Conservation (phyloP, 805 yeast genomes). For the Limtongia smithiae region DNA sequence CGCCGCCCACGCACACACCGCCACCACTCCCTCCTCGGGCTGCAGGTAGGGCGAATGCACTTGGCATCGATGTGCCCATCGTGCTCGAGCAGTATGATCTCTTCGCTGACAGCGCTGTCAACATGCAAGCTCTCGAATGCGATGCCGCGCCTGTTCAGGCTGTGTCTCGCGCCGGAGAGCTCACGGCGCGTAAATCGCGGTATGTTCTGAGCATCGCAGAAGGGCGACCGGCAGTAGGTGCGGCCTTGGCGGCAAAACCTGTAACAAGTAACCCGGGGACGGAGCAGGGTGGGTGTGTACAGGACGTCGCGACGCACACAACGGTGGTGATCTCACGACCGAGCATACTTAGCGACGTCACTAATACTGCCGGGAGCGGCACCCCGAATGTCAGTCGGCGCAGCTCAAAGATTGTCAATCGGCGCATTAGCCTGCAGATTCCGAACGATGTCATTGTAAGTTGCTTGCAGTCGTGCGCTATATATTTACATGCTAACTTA, state of each 20-base stretch:
- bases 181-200: not conserved
- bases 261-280: too few relatives aligned
- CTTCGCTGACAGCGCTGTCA: not conserved
- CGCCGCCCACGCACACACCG: too few relatives aligned
- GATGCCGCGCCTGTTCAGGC: not conserved
- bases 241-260: too few relatives aligned
- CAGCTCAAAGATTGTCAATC: slow-evolving; percentile 4
- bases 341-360: slow-evolving; percentile 13
- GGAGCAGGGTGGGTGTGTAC: too few relatives aligned
- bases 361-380: slow-evolving; percentile 3
- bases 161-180: not conserved
- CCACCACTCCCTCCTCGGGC: too few relatives aligned
- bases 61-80: slow-evolving; percentile 9
- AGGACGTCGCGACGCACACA: slow-evolving; percentile 4
- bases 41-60: not conserved
- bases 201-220: too few relatives aligned
- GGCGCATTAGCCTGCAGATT: slow-evolving; percentile 14
- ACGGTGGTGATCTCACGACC: slow-evolving; percentile 17
- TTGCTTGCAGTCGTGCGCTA: not conserved
- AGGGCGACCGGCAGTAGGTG: too few relatives aligned
- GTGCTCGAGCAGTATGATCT: slow-evolving; percentile 12
- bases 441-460: slow-evolving; percentile 12
- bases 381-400: too few relatives aligned
- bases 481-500: not conserved
- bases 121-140: not conserved